These are phyloP conservation scores for Fistulinella staudtii DNA, from an alignment of 1,284 basidiomycete species.

Conservation along the genomic window DNA sequence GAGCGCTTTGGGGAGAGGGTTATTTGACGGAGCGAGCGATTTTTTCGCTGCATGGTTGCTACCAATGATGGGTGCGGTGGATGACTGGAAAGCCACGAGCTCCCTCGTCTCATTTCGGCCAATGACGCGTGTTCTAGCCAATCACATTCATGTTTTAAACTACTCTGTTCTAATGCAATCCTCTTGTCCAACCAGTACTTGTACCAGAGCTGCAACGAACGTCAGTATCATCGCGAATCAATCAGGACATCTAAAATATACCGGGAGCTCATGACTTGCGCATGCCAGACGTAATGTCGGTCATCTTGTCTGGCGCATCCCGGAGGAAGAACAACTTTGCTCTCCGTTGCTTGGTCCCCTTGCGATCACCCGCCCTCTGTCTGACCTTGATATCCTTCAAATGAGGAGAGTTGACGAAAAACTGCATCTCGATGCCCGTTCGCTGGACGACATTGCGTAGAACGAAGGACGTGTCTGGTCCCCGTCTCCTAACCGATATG, in stretches of 20 bases:
- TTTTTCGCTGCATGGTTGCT: conserved; percentile 49
- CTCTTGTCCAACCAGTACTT: neutral
- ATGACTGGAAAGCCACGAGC: conserved; percentile 1
- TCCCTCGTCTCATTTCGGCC: conserved; percentile 16
- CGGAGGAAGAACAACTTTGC: conserved; percentile 78
- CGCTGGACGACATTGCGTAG: conserved; percentile 86
- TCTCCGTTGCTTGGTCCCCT: conserved; percentile 53
- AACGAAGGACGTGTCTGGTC: conserved; percentile 78
- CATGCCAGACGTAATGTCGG: conserved; percentile 60
- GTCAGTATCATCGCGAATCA: conserved; percentile 2
- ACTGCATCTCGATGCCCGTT: conserved; percentile 88
- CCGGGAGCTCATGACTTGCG: conserved; percentile 27
- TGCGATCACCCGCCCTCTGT: conserved; percentile 53
- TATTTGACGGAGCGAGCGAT: conserved; percentile 57
- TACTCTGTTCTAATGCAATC: neutral
- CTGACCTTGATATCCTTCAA: conserved; percentile 82
- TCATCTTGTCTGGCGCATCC: conserved; percentile 79
- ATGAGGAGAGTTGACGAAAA: conserved; percentile 79
- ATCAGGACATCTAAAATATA: conserved; percentile 11
- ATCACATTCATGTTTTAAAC: neutral
- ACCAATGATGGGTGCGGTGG: conserved; percentile 15
- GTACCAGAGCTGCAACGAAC: neutral
- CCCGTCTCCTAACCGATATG: conserved; percentile 74
- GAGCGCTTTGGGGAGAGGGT: conserved; percentile 49
- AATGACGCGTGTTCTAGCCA: conserved; percentile 3